phyloP scores from a whole-genome alignment of 306 rosid species.

The Calophaca sinica region DNA sequence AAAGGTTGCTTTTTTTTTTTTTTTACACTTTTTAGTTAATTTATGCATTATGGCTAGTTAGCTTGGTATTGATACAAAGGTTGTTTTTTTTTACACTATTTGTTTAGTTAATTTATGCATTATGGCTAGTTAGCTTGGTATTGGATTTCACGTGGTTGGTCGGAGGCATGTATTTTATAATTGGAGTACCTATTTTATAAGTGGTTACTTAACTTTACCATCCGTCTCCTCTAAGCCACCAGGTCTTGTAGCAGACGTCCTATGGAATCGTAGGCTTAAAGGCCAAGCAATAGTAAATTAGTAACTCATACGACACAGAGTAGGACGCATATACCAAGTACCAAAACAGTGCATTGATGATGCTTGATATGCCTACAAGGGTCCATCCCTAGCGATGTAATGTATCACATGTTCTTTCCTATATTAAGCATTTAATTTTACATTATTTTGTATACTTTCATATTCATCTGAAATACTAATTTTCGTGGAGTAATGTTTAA shows the following conservation, averaged over 20 bases:
- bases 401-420: too few relatives aligned
- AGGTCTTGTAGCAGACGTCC: conserved; percentile 40
- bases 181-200: conserved; percentile 6
- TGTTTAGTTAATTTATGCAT: neutral
- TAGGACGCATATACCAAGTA: too few relatives aligned
- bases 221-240: conserved; percentile 38
- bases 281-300: conserved; percentile 50
- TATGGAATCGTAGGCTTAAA: conserved; percentile 54
- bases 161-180: conserved; percentile 40
- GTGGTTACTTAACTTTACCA: conserved; percentile 27
- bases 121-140: conserved; percentile 27
- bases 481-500: too few relatives aligned
- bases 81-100: neutral
- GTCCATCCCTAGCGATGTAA: too few relatives aligned
- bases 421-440: too few relatives aligned
- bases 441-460: too few relatives aligned
- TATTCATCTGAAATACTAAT: too few relatives aligned
- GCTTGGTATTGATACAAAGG: conserved; percentile 22
- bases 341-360: too few relatives aligned
- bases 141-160: conserved; percentile 44
- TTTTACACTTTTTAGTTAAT: neutral
- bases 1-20: conserved; percentile 6
- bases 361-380: too few relatives aligned
- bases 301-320: conserved; percentile 38
- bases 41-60: conserved; percentile 11